Evolutionary conservation across 2,329 filamentous ascomycete genomes (phyloP), one percentile per base, ranked within the genome.

Genomic region (Phaeosphaeria sp.): DNA sequence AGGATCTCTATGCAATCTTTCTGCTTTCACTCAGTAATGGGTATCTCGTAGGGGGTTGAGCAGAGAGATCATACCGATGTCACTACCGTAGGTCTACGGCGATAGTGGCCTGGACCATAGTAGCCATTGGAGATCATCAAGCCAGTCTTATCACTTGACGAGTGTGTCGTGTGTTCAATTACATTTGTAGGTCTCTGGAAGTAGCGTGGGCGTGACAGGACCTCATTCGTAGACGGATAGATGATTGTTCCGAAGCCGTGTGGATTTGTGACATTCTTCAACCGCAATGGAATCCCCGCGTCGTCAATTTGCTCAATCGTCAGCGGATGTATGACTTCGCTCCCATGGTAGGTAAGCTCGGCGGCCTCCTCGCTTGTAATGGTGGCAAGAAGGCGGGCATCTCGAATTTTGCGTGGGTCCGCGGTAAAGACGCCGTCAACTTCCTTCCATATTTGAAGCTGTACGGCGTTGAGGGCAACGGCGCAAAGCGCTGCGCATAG

Each of bases 381-480:
- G 52, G 89, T 89, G 9, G 89, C 80, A 49, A 98, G 84, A 18
- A 98, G 84, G 52, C 90, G 85, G n/a, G 94, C 95, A 1, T 93
- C 97, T 4, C 93, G 93, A 36, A 95, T 91, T 77, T 93, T 95
- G 64, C 89, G 86, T 4, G 91, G 91, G 71, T 97, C 93, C 6
- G 88, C 88, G 1, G 88, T 90, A 78, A 96, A 94, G 72, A 97
- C 95, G 57, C 92, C 93, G 76, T 98, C 94, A 3, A 98, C 94
- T 75, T 98, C 94, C 81, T 98, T 98, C 94, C 94, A 97, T 62
- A 98, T 90, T 77, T 98, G 95, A 52, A 98, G 84, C 77, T 98
- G 94, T 50, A 89, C 81, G 0, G 94, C 94, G 65, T 86, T 83
- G 11, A 96, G 81, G 3, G 92, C 93, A 11, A 98, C 93, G 1